phyloP scores from a whole-genome alignment of 495 filamentous ascomycete species.

The Talaromyces ruber region DNA sequence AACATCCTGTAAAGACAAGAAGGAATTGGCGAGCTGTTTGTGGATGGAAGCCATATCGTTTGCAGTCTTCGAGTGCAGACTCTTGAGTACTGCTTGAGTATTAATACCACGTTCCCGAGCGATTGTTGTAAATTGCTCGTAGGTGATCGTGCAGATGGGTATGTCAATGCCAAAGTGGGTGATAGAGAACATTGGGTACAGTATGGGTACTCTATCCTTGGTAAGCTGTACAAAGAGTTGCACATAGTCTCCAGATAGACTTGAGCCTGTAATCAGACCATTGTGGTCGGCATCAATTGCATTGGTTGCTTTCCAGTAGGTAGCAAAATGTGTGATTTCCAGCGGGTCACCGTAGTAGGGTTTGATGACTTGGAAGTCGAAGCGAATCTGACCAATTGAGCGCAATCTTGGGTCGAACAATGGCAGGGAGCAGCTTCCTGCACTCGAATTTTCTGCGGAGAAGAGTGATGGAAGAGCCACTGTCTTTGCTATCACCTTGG shows the following conservation, averaged over 20 bases:
- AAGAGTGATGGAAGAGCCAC: slow-evolving; percentile 86
- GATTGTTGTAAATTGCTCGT: slow-evolving; percentile 61
- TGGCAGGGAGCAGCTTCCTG: slow-evolving; percentile 74
- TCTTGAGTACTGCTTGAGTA: slow-evolving; percentile 31
- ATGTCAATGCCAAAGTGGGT: slow-evolving; percentile 71
- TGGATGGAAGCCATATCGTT: slow-evolving; percentile 59
- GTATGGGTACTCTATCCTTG: slow-evolving; percentile 73
- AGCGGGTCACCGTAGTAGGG: slow-evolving; percentile 89
- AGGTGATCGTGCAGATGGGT: slow-evolving; percentile 67
- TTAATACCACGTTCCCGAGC: slow-evolving; percentile 42
- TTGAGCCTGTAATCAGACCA: slow-evolving; percentile 89
- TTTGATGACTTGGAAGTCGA: slow-evolving; percentile 92
- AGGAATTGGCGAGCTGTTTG: slow-evolving; percentile 60
- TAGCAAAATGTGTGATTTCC: slow-evolving; percentile 96
- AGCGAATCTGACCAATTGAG: slow-evolving; percentile 89
- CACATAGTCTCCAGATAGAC: slow-evolving; percentile 86
- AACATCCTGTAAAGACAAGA: slow-evolving; percentile 65
- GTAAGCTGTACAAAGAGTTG: slow-evolving; percentile 87
- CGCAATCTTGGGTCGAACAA: slow-evolving; percentile 88
- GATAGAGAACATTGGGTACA: slow-evolving; percentile 78
- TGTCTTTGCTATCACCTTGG: slow-evolving; percentile 91
- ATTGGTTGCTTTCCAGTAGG: slow-evolving; percentile 98
- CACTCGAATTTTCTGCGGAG: slow-evolving; percentile 59
- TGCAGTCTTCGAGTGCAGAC: slow-evolving; percentile 32
- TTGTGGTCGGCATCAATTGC: slow-evolving; percentile 74